Percentiles rank a stretch among this genome's conserved stretches.
phyloP scores from a whole-genome alignment of 108 stramenopile species.

The Skeletonema grethae region DNA sequence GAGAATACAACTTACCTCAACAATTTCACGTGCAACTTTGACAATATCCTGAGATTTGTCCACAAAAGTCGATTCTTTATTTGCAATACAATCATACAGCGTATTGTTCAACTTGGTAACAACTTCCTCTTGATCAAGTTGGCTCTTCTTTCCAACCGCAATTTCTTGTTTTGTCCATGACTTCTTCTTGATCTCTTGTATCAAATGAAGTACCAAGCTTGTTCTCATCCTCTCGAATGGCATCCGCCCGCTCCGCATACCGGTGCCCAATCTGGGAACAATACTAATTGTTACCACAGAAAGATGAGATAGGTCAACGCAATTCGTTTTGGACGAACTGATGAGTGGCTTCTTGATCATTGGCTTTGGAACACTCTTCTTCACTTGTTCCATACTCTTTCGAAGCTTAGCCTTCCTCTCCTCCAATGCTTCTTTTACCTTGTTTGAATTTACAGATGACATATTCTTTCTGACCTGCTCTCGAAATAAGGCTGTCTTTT shows the following conservation, averaged over 20 bases:
- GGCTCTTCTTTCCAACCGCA: slow-evolving; percentile 14
- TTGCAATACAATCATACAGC: slow-evolving; percentile 30
- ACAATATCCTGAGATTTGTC: slow-evolving; percentile 44
- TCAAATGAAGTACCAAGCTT: slow-evolving; percentile 50
- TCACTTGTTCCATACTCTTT: slow-evolving; percentile 39
- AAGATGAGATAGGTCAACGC: slow-evolving; percentile 37
- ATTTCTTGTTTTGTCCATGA: slow-evolving; percentile 15
- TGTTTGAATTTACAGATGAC: background rate
- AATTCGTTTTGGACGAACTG: slow-evolving; percentile 3
- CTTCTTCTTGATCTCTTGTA: slow-evolving; percentile 32
- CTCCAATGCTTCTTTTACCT: background rate
- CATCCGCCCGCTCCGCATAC: slow-evolving; percentile 34
- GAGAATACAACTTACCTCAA: slow-evolving; percentile 32
- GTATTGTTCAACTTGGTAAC: slow-evolving; percentile 28
- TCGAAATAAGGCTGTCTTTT: background rate
- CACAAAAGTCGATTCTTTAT: slow-evolving; percentile 25
- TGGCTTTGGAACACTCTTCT: slow-evolving; percentile 31
- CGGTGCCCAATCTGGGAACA: slow-evolving; percentile 39
- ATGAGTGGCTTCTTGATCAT: slow-evolving; percentile 22
- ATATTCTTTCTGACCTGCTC: slow-evolving; percentile 1
- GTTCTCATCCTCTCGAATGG: slow-evolving; percentile 46
- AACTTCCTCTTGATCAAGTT: slow-evolving; percentile 10
- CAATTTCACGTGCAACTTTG: slow-evolving; percentile 31
- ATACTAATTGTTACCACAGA: slow-evolving; percentile 42
- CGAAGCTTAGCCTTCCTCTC: slow-evolving; percentile 19